phyloP scores from a whole-genome alignment of 2,329 filamentous ascomycete genomes.

The Xylariaceae sp. region DNA sequence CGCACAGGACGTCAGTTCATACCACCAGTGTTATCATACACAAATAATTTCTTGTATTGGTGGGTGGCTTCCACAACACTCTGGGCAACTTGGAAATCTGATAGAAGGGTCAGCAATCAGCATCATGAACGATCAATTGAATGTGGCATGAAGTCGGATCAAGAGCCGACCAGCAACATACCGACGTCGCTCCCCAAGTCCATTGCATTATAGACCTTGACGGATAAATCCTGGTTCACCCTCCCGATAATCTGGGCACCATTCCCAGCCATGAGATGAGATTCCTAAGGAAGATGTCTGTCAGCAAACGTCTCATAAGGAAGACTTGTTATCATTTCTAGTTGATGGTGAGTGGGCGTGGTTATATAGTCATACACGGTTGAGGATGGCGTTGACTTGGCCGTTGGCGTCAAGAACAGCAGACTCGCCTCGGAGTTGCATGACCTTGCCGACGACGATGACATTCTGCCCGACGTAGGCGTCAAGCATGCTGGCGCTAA shows the following conservation, averaged over 20 bases:
- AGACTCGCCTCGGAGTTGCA: slow-evolving; percentile 73
- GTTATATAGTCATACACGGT: slow-evolving; percentile 49
- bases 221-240: slow-evolving; percentile 66
- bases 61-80: slow-evolving; percentile 84
- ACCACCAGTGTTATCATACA: slow-evolving; percentile 48
- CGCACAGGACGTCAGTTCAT: slow-evolving; percentile 34
- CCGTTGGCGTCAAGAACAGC: slow-evolving; percentile 80
- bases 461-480: slow-evolving; percentile 71
- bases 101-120: not conserved
- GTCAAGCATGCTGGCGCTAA: slow-evolving; percentile 75
- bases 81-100: slow-evolving; percentile 72
- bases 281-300: slow-evolving; percentile 51
- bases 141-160: not conserved
- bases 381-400: slow-evolving; percentile 68
- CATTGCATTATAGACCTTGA: slow-evolving; percentile 65
- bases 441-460: slow-evolving; percentile 80
- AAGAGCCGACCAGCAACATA: slow-evolving; percentile 41
- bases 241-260: slow-evolving; percentile 76
- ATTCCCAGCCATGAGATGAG: slow-evolving; percentile 65
- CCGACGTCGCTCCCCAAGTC: slow-evolving; percentile 68
- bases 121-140: not conserved
- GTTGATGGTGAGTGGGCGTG: not conserved
- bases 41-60: slow-evolving; percentile 72
- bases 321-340: not conserved
- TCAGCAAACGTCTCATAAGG: slow-evolving; percentile 3